Evolutionary conservation across 106 monocot genomes (phyloP).

Genomic region (Allium cepa): DNA sequence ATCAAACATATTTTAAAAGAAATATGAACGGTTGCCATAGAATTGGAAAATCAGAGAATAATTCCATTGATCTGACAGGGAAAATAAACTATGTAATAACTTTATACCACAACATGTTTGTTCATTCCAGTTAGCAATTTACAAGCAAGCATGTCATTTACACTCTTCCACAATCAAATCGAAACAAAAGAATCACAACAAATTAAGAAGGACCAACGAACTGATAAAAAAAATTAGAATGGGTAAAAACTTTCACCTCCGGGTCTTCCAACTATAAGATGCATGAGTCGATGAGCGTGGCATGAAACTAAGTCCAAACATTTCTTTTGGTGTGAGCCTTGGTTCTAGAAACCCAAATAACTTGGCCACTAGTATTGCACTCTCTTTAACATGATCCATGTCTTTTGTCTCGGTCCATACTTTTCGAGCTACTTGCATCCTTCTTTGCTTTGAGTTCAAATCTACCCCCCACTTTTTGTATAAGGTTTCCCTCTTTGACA

Average conservation of each 20-base stretch:
- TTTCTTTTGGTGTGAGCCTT: slow-evolving; percentile 45
- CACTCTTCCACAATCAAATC: background rate
- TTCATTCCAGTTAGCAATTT: background rate
- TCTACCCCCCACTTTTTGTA: slow-evolving; percentile 73
- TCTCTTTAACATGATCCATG: slow-evolving; percentile 56
- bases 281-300: slow-evolving; percentile 25
- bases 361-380: slow-evolving; percentile 70
- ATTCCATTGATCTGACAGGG: background rate
- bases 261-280: slow-evolving; percentile 46
- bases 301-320: slow-evolving; percentile 78
- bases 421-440: slow-evolving; percentile 40
- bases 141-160: background rate
- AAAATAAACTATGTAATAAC: background rate
- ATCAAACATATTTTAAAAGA: background rate
- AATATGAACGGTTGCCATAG: background rate
- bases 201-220: background rate
- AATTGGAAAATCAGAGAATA: background rate
- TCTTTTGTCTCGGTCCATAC: slow-evolving; percentile 60
- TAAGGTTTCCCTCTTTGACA: slow-evolving; percentile 44
- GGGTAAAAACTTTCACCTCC: background rate
- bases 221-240: background rate
- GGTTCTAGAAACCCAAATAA: slow-evolving; percentile 47
- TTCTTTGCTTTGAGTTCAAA: slow-evolving; percentile 62
- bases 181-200: slow-evolving; percentile 11
- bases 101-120: background rate